Percentiles rank a stretch among this genome's conserved stretches.
phyloP scores from a whole-genome alignment of 331 rosid genomes.

The Prunus yedoensis region DNA sequence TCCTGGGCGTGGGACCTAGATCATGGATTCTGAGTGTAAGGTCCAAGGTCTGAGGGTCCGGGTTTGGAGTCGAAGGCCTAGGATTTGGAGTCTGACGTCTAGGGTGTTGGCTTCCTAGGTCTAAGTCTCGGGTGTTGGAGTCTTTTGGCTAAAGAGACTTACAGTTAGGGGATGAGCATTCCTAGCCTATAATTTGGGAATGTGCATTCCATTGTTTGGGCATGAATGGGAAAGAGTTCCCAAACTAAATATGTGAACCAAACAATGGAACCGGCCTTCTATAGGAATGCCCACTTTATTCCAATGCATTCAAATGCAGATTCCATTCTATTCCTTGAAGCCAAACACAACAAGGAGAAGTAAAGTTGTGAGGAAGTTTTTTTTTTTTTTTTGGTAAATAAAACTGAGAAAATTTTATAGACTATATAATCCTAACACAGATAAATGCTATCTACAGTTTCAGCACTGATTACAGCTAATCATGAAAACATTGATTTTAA shows the following conservation, averaged over 20 bases:
- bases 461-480: neutral
- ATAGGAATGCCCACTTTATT: neutral
- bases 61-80: no score
- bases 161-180: no score
- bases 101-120: no score
- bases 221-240: neutral
- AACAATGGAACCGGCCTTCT: neutral
- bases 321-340: neutral
- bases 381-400: neutral
- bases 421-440: slow-evolving; percentile 12
- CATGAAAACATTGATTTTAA: slow-evolving; percentile 1
- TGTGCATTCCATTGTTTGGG: neutral
- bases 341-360: slow-evolving; percentile 8
- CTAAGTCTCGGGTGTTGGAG: no score
- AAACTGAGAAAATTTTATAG: slow-evolving; percentile 2
- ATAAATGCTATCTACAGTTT: slow-evolving; percentile 12
- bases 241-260: neutral
- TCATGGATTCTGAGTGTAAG: no score
- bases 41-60: no score
- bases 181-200: no score
- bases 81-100: no score
- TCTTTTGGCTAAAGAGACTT: no score
- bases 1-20: no score
- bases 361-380: neutral
- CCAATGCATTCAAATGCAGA: neutral